Evolutionary conservation across 495 filamentous ascomycete species (phyloP).

Genomic region (Penicillium subrubescens): DNA sequence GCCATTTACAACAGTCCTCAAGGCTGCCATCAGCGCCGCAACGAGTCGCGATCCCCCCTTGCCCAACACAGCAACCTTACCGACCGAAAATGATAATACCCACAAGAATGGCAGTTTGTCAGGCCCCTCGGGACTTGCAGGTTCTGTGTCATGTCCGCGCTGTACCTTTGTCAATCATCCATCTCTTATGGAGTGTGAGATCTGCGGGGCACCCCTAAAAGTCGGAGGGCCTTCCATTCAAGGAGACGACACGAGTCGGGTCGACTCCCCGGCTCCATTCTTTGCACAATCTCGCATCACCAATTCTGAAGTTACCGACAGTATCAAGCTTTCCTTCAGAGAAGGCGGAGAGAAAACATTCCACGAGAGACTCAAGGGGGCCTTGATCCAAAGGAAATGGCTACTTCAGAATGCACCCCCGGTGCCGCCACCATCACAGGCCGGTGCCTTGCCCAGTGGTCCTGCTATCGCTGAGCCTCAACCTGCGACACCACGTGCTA

Average conservation of each 20-base stretch:
- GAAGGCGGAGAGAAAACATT: constrained; percentile 88
- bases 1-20: constrained; percentile 74
- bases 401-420: constrained; percentile 91
- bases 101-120: constrained; percentile 13
- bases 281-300: constrained; percentile 41
- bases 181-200: constrained; percentile 82
- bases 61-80: constrained; percentile 19
- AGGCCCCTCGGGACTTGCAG: constrained; percentile 2
- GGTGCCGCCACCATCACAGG: constrained; percentile 65
- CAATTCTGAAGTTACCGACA: constrained; percentile 64
- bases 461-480: constrained; percentile 24
- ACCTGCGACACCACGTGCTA: constrained; percentile 47
- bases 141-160: constrained; percentile 65
- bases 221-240: constrained; percentile 23
- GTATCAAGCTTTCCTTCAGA: constrained; percentile 89
- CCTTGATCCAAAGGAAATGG: constrained; percentile 94
- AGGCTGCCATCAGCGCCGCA: constrained; percentile 76
- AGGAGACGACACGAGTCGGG: constrained; percentile 32
- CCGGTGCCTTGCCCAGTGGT: constrained; percentile 19
- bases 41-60: constrained; percentile 50
- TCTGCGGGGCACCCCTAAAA: constrained; percentile 78
- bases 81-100: constrained; percentile 6
- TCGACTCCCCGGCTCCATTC: constrained; percentile 79
- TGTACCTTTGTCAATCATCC: constrained; percentile 96
- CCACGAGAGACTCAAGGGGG: constrained; percentile 81